Percentiles rank a stretch among this genome's conserved stretches.
Conservation (phyloP, 2,329 filamentous ascomycete species). For the Helicocarpus griseus region DNA sequence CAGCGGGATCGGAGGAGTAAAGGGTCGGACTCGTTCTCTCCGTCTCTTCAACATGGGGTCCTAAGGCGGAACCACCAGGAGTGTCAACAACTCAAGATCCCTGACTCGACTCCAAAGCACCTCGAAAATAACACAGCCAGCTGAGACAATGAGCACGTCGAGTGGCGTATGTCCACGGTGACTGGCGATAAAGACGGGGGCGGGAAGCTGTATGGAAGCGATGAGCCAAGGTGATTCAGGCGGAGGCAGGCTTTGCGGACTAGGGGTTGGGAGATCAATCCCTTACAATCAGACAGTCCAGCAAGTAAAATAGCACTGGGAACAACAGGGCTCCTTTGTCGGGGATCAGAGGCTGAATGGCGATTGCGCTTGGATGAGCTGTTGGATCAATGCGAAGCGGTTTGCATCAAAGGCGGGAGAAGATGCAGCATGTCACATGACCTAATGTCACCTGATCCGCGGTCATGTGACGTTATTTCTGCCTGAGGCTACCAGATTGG, state of each 20-base stretch:
- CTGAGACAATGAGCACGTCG: background rate
- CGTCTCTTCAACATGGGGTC: constrained; percentile 41
- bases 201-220: background rate
- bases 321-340: background rate
- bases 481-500: background rate
- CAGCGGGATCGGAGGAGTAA: constrained; percentile 26
- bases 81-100: background rate
- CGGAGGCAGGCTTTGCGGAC: background rate
- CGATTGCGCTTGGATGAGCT: constrained; percentile 5
- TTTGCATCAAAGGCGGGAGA: constrained; percentile 31
- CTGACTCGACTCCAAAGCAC: constrained; percentile 1
- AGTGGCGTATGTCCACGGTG: background rate
- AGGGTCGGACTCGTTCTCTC: constrained; percentile 34
- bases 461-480: background rate
- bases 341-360: background rate
- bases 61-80: constrained; percentile 21
- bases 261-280: background rate
- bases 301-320: background rate
- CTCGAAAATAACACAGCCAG: background rate
- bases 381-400: constrained; percentile 18
- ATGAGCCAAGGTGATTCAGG: background rate
- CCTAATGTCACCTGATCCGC: background rate
- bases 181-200: background rate
- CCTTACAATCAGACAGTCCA: background rate
- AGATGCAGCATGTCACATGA: constrained; percentile 3